These are phyloP conservation scores for Kuraishia borneana DNA, from an alignment of 805 yeast species.

Conservation along the genomic window DNA sequence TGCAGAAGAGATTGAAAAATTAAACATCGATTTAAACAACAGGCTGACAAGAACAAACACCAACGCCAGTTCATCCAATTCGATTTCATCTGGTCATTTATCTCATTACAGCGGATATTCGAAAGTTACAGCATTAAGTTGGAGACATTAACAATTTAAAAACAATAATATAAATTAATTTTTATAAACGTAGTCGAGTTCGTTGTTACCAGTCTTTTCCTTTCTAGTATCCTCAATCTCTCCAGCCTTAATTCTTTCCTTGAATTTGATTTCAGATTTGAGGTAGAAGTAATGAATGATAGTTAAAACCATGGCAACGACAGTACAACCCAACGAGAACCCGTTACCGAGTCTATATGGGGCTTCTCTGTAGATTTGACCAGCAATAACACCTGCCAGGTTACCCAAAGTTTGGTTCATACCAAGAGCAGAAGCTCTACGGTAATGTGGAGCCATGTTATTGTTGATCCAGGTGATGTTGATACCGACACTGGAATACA, in stretches of 20 bases:
- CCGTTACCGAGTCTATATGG: conserved; percentile 29
- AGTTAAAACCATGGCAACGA: neutral
- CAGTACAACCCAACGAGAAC: conserved; percentile 23
- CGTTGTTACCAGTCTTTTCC: neutral
- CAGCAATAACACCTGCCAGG: conserved; percentile 31
- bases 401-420: conserved; percentile 32
- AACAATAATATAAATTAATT: neutral
- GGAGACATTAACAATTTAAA: neutral
- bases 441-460: conserved; percentile 29
- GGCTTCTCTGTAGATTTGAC: conserved; percentile 28
- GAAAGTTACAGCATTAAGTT: neutral
- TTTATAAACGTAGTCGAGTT: neutral
- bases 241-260: neutral
- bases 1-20: conserved; percentile 42
- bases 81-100: neutral
- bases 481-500: conserved; percentile 25
- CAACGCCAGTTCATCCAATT: neutral
- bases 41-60: neutral
- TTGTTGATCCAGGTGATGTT: conserved; percentile 32
- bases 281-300: neutral
- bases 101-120: neutral
- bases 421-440: conserved; percentile 30
- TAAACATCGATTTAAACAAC: conserved; percentile 17
- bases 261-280: neutral
- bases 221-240: neutral